Base-by-base conservation (phyloP, 2,329 filamentous ascomycete species). In the Lachnellula hyalina region DNA sequence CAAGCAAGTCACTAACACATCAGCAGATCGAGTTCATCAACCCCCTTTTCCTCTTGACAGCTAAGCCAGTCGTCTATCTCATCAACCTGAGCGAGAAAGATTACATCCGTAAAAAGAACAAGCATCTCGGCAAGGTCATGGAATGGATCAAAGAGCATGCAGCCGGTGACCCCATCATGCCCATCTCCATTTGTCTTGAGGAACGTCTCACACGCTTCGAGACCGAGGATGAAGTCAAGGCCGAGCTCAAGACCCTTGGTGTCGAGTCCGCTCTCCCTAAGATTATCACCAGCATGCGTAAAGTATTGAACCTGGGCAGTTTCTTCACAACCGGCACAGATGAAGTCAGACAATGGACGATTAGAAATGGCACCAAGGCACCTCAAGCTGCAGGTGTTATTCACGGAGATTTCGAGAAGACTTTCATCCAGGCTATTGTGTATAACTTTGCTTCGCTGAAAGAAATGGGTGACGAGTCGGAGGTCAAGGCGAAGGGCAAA, bases 101-200 rank as follows among this genome's bases (percentile, higher is more conserved):
- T 75, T 99, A 92, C 74, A 86, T 96, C 70, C 88, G 94, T 69
- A 94, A 97, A 79, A 99, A 97, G 87, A 99, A 99, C 84, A 99
- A 99, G 85, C 85, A 99, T 76, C 83, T 99, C 53, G 83, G 89
- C 63, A 94, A 93, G 77, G 86, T 97, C 64, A 90, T 89, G 57
- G 89, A 94, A 71, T 99, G 94, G 94, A 85, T 96, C 74, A 96
- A 97, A 78, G 83, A 89, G 71, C 82, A 99, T 72, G 89, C 92
- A 5, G 74, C 84, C 51, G 91, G 90, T 55, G 92, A 96, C 69
- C 89, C 92, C 50, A 86, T 97, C 68, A 90, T 99, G 56, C 94
- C 93, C 59, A 86, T 99, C 67, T 97, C 94, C 0, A 89, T 96
- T 54, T 86, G 82, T 36, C 93, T 95, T 65, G 95, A 99, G 77